phyloP scores from a whole-genome alignment of 78 protist genomes.

The Protostelium mycophagum region DNA sequence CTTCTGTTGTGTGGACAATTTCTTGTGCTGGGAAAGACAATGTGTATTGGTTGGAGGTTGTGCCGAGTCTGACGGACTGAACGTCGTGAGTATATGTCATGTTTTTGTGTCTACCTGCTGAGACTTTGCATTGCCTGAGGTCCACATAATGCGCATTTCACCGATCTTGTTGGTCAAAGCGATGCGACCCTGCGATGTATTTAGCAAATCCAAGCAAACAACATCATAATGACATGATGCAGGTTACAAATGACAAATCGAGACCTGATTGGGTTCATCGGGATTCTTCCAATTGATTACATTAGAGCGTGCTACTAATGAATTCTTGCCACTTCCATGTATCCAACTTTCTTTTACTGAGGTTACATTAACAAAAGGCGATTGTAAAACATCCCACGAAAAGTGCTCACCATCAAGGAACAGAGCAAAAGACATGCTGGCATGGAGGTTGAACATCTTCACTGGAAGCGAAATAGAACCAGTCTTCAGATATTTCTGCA shows the following conservation, averaged over 20 bases:
- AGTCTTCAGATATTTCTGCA: not conserved
- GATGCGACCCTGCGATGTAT: not conserved
- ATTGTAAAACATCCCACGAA: too few relatives aligned
- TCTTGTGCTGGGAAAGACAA: not conserved
- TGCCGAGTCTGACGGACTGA: not conserved
- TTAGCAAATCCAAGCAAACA: too few relatives aligned
- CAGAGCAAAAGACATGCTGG: not conserved
- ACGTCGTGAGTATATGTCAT: not conserved
- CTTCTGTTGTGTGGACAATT: not conserved
- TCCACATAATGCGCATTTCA: not conserved
- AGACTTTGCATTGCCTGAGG: too few relatives aligned
- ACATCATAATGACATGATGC: too few relatives aligned
- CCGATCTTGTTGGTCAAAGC: not conserved
- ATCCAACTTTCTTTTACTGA: not conserved
- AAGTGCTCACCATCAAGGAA: not conserved
- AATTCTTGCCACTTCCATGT: not conserved
- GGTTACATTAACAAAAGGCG: not conserved
- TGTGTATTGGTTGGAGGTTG: not conserved
- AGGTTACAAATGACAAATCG: not conserved
- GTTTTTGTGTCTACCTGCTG: too few relatives aligned
- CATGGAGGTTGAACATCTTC: not conserved
- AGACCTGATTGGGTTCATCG: not conserved
- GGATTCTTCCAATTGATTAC: not conserved
- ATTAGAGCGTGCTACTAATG: not conserved
- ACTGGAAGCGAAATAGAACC: not conserved